Evolutionary conservation across 2,329 filamentous ascomycete species (phyloP).

Genomic region (Trichoderma breve): DNA sequence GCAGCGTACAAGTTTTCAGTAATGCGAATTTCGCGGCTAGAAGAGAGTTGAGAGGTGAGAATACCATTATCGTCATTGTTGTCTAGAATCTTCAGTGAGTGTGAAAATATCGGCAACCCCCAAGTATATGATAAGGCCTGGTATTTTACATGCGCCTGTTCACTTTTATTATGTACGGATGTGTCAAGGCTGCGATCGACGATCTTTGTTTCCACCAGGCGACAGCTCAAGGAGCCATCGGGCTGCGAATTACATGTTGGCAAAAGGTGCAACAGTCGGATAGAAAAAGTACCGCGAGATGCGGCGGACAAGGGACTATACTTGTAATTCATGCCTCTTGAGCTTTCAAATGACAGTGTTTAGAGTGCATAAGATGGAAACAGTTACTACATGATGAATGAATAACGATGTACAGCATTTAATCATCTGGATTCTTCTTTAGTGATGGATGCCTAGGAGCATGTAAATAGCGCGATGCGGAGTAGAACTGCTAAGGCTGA

Average conservation of each 20-base stretch:
- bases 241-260: background rate
- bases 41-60: background rate
- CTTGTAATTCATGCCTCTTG: background rate
- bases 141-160: background rate
- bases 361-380: background rate
- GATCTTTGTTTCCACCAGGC: background rate
- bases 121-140: conserved; percentile 4
- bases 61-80: too few relatives aligned
- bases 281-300: background rate
- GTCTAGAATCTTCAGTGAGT: background rate
- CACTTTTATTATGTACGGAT: background rate
- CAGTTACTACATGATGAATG: background rate
- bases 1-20: background rate
- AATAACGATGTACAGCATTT: background rate
- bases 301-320: background rate
- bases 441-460: background rate
- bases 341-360: background rate
- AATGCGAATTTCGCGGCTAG: background rate
- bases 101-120: background rate
- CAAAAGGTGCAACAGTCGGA: background rate
- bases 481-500: background rate
- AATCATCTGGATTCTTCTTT: background rate
- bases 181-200: background rate
- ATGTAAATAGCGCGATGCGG: background rate
- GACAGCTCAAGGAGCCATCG: background rate